Conservation (phyloP, 495 filamentous ascomycete species). For the Xylaria grammica region DNA sequence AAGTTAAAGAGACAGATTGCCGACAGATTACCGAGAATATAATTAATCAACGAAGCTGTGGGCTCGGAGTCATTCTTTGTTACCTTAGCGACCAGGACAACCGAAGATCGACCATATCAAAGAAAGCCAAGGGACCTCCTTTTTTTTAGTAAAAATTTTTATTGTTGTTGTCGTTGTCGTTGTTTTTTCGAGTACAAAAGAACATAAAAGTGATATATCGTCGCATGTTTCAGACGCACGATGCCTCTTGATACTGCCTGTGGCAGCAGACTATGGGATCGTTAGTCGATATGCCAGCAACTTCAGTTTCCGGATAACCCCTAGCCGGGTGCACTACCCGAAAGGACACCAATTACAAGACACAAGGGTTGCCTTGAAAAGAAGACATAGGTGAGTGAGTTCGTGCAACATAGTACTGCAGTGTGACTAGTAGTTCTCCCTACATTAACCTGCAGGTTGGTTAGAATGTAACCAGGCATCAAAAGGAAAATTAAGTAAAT, state of each 20-base stretch:
- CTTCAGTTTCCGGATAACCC: background rate
- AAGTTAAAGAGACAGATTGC: background rate
- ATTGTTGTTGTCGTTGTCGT: too few relatives aligned
- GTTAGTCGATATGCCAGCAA: background rate
- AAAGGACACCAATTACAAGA: constrained; percentile 2
- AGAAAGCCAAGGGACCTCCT: too few relatives aligned
- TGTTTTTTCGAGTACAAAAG: background rate
- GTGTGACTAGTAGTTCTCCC: background rate
- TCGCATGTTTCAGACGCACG: constrained; percentile 1
- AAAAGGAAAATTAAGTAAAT: background rate
- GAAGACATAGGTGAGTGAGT: constrained; percentile 7
- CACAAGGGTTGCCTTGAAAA: background rate
- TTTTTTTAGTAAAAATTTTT: too few relatives aligned
- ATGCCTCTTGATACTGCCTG: too few relatives aligned
- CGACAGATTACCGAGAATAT: constrained; percentile 4
- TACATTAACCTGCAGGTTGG: background rate
- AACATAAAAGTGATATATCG: background rate
- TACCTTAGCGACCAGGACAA: background rate
- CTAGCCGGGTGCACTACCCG: constrained; percentile 38
- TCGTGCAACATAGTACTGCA: constrained; percentile 20
- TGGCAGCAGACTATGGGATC: background rate
- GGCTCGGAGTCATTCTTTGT: background rate
- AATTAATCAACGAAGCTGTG: background rate
- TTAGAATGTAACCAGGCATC: background rate
- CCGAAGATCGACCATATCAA: background rate